Percentiles rank a stretch among this genome's conserved stretches.
Conservation (phyloP, 306 rosid genomes). For the Notholithocarpus densiflorus region DNA sequence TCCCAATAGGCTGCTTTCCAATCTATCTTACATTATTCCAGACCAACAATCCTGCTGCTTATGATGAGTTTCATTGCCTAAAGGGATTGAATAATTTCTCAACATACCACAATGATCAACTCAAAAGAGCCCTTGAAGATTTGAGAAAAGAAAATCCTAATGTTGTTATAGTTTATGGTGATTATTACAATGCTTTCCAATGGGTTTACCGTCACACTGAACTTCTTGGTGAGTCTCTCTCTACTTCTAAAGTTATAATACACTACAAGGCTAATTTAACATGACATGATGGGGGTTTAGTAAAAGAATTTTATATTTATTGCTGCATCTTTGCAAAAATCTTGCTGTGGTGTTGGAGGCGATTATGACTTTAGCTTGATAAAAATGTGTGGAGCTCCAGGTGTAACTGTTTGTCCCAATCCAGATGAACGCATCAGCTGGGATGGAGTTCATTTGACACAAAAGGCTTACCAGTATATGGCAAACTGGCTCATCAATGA, state of each 20-base stretch:
- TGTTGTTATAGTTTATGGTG: slow-evolving; percentile 3
- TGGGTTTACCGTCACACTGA: slow-evolving; percentile 2
- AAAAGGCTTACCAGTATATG: background rate
- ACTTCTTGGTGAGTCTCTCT: background rate
- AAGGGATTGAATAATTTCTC: slow-evolving; percentile 1
- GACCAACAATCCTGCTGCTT: background rate
- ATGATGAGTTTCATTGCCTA: slow-evolving; percentile 2
- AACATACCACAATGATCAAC: slow-evolving; percentile 15
- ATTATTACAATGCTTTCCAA: slow-evolving; percentile 9
- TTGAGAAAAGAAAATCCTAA: slow-evolving; percentile 10
- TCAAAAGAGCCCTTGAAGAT: slow-evolving; percentile 1
- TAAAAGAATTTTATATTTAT: background rate
- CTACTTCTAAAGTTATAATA: background rate
- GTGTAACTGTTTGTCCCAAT: background rate
- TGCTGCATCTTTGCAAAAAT: slow-evolving; percentile 14
- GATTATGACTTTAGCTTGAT: background rate
- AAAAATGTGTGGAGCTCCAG: slow-evolving; percentile 4
- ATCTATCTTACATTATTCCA: background rate
- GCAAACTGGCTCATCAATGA: slow-evolving; percentile 10
- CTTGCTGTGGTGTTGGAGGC: slow-evolving; percentile 20
- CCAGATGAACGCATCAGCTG: slow-evolving; percentile 2
- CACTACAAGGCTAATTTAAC: background rate
- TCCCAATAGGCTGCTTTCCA: slow-evolving; percentile 19
- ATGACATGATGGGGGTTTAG: background rate
- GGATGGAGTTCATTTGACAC: slow-evolving; percentile 24